phyloP scores from a whole-genome alignment of 2,329 filamentous ascomycete genomes.

The Graphilbum sp. region DNA sequence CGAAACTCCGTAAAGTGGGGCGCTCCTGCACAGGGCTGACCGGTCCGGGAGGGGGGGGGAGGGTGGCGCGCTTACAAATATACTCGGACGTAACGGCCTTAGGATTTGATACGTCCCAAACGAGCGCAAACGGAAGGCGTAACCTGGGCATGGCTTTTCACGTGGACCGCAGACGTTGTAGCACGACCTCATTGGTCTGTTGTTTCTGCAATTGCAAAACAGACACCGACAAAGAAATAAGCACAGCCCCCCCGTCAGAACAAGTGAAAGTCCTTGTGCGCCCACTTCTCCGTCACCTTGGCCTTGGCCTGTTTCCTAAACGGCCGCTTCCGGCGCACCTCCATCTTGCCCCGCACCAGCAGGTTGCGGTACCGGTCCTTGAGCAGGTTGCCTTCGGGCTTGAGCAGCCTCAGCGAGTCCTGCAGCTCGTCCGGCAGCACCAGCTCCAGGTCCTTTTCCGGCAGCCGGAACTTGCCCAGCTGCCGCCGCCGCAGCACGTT shows the following conservation, averaged over 20 bases:
- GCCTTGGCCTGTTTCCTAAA: conserved; percentile 71
- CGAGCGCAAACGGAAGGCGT: too few species aligned
- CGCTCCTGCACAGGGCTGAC: too few species aligned
- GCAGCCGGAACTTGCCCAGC: conserved; percentile 57
- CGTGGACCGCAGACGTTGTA: too few species aligned
- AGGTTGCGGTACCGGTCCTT: conserved; percentile 84
- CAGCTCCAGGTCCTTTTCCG: conserved; percentile 66
- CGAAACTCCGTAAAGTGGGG: conserved; percentile 10
- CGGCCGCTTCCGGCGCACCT: conserved; percentile 60
- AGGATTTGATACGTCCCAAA: too few species aligned
- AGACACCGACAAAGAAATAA: too few species aligned
- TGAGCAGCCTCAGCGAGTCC: conserved; percentile 64
- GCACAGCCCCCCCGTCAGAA: conserved; percentile 4
- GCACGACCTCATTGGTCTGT: too few species aligned
- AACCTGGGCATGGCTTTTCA: too few species aligned
- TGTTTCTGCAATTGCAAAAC: too few species aligned
- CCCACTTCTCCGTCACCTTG: conserved; percentile 88
- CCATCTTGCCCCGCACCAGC: conserved; percentile 76
- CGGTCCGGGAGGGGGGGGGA: too few species aligned
- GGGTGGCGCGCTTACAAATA: too few species aligned
- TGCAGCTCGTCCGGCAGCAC: conserved; percentile 71
- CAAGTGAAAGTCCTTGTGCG: conserved; percentile 81
- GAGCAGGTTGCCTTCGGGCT: conserved; percentile 89
- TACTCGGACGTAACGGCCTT: too few species aligned
- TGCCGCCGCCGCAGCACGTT: conserved; percentile 51